Percentiles rank a stretch among this genome's conserved stretches.
These are phyloP conservation scores for Fusarium sterilihyphosum DNA, from an alignment of 2,329 filamentous ascomycete genomes.

Conservation along the genomic window DNA sequence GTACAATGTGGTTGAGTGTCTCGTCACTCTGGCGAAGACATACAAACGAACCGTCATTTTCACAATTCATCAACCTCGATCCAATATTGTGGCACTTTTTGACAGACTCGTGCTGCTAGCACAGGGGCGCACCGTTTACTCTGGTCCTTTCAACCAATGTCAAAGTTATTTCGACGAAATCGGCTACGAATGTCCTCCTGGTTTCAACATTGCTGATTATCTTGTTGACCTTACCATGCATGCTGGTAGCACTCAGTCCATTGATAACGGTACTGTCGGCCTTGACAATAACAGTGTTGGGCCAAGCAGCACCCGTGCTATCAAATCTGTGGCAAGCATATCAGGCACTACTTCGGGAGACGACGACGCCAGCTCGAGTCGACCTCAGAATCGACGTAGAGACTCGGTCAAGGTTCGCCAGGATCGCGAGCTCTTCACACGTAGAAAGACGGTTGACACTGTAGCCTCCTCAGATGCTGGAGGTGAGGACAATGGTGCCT, in stretches of 20 bases:
- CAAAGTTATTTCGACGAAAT: slow-evolving; percentile 92
- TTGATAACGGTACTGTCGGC: slow-evolving; percentile 63
- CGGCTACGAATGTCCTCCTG: slow-evolving; percentile 91
- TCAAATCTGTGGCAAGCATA: slow-evolving; percentile 90
- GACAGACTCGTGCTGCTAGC: slow-evolving; percentile 93
- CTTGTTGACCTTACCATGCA: slow-evolving; percentile 98
- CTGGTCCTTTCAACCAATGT: slow-evolving; percentile 87
- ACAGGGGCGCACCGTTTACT: slow-evolving; percentile 90
- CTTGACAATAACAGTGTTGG: slow-evolving; percentile 74
- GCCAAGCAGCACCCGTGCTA: slow-evolving; percentile 85
- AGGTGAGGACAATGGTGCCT: slow-evolving; percentile 60
- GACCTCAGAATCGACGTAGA: slow-evolving; percentile 75
- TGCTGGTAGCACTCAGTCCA: slow-evolving; percentile 70
- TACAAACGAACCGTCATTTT: slow-evolving; percentile 98
- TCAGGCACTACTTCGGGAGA: slow-evolving; percentile 80
- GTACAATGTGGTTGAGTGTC: slow-evolving; percentile 96
- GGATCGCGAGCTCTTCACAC: slow-evolving; percentile 89
- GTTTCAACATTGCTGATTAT: slow-evolving; percentile 99
- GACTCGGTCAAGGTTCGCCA: slow-evolving; percentile 87
- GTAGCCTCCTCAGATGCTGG: slow-evolving; percentile 69
- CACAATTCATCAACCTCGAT: slow-evolving; percentile 97
- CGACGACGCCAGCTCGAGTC: slow-evolving; percentile 66
- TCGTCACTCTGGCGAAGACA: slow-evolving; percentile 92
- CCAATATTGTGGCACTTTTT: slow-evolving; percentile 97
- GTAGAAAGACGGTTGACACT: slow-evolving; percentile 73